Evolutionary conservation across 2,329 filamentous ascomycete genomes (phyloP), one percentile per base, ranked within the genome.

Genomic region (Fusarium mangiferae): DNA sequence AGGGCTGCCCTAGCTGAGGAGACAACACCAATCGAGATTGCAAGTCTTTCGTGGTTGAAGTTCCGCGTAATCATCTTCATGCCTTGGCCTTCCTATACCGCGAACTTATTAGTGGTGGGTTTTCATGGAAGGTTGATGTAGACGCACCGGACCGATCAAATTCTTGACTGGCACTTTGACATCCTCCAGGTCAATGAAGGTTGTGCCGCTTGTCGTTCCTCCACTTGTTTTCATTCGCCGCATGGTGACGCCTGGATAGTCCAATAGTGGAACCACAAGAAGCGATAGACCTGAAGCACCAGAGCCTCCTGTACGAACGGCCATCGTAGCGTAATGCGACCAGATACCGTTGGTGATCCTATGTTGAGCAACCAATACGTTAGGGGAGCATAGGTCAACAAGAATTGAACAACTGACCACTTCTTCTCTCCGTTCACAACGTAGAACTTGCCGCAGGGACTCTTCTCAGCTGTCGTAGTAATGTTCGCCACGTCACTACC

Each of bases 341-440:
- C 22, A 42, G 22, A 42, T n/a, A 10, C 22, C 39, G 14, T 42
- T 42, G 3, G 39, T 42, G 13, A 42, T 42, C 39, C 39, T n/a
- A 2, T 2, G 2, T 42, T 42, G n/a, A 2, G 1, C 8, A 2
- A 15, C 2, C 2, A 0, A 42, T n/a, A 15, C 0, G 39, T n/a
- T 10, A 42, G 14, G 6, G 0, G 14, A n/a, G 39, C 0, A 41
- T 4, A 15, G 20, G 13, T n/a, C 13, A 15, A 4, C 0, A n/a
- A 15, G 13, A 8, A 42, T n/a, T 6, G 1, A 8, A 42, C 0
- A n/a, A 22, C 39, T 42, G 4, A 42, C 39, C 39, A 42, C 39
- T 42, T 42, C 22, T 42, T 42, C 41, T 42, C 41, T 42, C 41
- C 41, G n/a, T 42, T 42, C 41, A 24, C 41, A 11, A 24, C 17